Conservation (phyloP, 768 basidiomycete species). For the Mycena metata region DNA sequence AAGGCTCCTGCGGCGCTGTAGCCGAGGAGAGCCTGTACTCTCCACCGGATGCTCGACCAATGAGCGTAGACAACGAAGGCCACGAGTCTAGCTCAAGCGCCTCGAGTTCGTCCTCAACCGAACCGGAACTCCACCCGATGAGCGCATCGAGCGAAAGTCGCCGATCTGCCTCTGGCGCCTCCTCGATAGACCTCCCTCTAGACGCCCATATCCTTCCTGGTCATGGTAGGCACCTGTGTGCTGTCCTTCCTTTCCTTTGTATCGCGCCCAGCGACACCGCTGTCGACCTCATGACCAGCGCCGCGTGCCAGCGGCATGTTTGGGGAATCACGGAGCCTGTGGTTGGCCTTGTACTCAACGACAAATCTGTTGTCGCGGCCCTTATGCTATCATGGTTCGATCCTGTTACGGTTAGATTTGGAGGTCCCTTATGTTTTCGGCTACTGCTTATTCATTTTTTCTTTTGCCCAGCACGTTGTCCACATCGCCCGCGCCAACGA, state of each 20-base stretch:
- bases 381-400: slow-evolving; percentile 24
- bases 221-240: slow-evolving; percentile 1
- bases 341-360: background rate
- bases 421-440: no score
- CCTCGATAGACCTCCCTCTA: slow-evolving; percentile 17
- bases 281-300: slow-evolving; percentile 19
- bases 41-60: background rate
- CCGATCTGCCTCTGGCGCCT: background rate
- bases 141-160: slow-evolving; percentile 1
- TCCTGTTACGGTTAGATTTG: background rate
- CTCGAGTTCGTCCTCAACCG: no score
- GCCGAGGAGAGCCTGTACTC: background rate
- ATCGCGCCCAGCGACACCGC: slow-evolving; percentile 7
- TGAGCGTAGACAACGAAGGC: no score
- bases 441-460: no score
- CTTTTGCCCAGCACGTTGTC: no score
- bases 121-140: background rate
- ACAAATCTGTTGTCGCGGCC: background rate
- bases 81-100: no score
- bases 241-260: slow-evolving; percentile 8
- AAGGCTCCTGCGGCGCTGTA: background rate
- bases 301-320: slow-evolving; percentile 23
- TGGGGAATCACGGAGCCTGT: slow-evolving; percentile 14
- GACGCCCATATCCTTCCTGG: slow-evolving; percentile 17
- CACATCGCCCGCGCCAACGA: no score